Conservation (phyloP, 345 rosid genomes). For the Acer saccharum region DNA sequence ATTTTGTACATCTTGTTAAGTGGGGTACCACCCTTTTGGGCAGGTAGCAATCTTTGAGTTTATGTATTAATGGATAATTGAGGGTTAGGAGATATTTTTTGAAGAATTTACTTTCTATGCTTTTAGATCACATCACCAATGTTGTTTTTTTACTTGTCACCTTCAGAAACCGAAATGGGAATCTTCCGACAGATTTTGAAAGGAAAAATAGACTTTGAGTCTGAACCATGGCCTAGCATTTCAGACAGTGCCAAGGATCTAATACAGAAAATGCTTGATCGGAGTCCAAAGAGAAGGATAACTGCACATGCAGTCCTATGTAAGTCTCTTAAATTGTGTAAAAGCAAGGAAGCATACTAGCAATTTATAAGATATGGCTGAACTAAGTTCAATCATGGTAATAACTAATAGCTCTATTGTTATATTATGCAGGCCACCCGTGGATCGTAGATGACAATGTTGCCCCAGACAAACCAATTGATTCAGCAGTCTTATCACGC, state of each 20-base stretch:
- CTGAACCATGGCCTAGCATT: conserved; percentile 78
- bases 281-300: conserved; percentile 58
- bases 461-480: conserved; percentile 84
- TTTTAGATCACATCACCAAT: neutral
- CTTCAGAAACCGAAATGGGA: conserved; percentile 68
- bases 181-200: conserved; percentile 72
- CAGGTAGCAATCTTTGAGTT: conserved; percentile 44
- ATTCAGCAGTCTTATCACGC: conserved; percentile 73
- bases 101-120: conserved; percentile 5
- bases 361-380: conserved; percentile 6
- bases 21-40: conserved; percentile 88
- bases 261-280: conserved; percentile 65
- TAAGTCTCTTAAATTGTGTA: conserved; percentile 34
- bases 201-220: conserved; percentile 63
- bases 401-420: neutral
- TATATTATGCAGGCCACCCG: conserved; percentile 55
- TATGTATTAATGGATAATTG: conserved; percentile 16
- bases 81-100: neutral
- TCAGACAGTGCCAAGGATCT: conserved; percentile 82
- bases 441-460: conserved; percentile 81
- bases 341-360: neutral
- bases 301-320: conserved; percentile 81
- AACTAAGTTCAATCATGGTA: neutral
- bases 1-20: conserved; percentile 68
- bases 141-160: conserved; percentile 13